Conservation (phyloP, 345 rosid genomes). For the Boechera retrofracta region DNA sequence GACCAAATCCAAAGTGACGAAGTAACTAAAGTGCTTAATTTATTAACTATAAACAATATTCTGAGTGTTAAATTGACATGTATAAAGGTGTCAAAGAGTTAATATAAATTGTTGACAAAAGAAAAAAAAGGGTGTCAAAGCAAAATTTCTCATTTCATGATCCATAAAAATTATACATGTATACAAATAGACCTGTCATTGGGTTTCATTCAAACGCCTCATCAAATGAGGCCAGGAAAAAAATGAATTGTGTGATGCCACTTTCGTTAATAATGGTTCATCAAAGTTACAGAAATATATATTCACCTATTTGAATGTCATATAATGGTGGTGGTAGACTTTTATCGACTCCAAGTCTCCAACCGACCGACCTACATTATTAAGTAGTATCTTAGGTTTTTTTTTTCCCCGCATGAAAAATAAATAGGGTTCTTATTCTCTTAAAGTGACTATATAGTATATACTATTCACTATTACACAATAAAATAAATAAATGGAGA, state of each 20-base stretch:
- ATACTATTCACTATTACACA: conserved; percentile 16
- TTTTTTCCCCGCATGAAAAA: neutral
- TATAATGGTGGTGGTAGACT: neutral
- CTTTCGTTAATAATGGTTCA: neutral
- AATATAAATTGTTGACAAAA: too few species aligned
- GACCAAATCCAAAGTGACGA: conserved; percentile 2
- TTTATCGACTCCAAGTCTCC: conserved; percentile 2
- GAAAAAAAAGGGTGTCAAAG: too few species aligned
- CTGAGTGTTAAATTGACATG: neutral
- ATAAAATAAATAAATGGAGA: neutral
- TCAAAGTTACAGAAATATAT: neutral
- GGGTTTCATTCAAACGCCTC: neutral
- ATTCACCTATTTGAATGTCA: conserved; percentile 4
- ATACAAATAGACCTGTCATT: neutral
- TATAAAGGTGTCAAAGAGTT: neutral
- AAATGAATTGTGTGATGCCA: neutral
- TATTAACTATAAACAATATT: neutral
- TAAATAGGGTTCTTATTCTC: neutral
- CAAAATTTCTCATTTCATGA: neutral
- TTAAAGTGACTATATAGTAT: conserved; percentile 6
- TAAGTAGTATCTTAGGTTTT: conserved; percentile 26
- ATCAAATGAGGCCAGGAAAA: neutral
- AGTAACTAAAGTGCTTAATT: neutral
- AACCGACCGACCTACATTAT: conserved; percentile 24
- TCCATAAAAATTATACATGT: neutral